Base-by-base conservation (phyloP, 192 early-diverging fungal species). In the Lobosporangium transversale region DNA sequence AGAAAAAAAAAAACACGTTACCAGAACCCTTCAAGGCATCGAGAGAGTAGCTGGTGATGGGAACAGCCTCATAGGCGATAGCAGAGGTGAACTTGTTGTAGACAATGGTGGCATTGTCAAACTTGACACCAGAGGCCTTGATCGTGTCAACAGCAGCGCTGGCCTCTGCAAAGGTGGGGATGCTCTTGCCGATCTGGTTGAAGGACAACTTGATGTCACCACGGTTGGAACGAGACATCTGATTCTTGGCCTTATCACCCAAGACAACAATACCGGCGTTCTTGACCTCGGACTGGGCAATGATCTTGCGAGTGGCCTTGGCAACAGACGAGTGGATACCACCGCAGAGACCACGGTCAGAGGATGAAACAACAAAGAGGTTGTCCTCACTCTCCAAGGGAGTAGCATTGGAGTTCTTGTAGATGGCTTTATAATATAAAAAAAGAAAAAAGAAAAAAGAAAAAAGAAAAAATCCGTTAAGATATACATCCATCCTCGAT, bases 291-390 rank as follows among this genome's bases (percentile, higher is more conserved):
- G 86, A 80, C 47, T 84, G 69, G 33, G 78, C 81, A 24, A 96
- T 58, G 64, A 84, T 78, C 57, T 79, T 86, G 67, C 92, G 91
- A 74, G 93, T 90, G 66, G 80, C 82, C 82, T 96, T 95, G 73
- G 94, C 83, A 36, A 99, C 90, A 65, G 91, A 93, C 67, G 90
- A 92, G 91, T 99, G 96, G 81, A 99, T 96, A 89, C 96, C 96
- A 81, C 97, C 96, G 83, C 97, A 99, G 35, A 99, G 92, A 85
- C 97, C 97, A 87, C 94, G 90, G 88, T 99, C 97, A 49, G 94
- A 96, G 32, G 95, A 97, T 47, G 92, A 86, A 27, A 93, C 90
- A 61, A 99, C 80, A 61, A 90, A 84, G 33, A 98, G 75, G 54
- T 89, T 84, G 67, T 90, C 89, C 59, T 84, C 84, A 21, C 81